Evolutionary conservation across 768 basidiomycete genomes (phyloP), one percentile per base, ranked within the genome.

Genomic region (Boletales sp.): DNA sequence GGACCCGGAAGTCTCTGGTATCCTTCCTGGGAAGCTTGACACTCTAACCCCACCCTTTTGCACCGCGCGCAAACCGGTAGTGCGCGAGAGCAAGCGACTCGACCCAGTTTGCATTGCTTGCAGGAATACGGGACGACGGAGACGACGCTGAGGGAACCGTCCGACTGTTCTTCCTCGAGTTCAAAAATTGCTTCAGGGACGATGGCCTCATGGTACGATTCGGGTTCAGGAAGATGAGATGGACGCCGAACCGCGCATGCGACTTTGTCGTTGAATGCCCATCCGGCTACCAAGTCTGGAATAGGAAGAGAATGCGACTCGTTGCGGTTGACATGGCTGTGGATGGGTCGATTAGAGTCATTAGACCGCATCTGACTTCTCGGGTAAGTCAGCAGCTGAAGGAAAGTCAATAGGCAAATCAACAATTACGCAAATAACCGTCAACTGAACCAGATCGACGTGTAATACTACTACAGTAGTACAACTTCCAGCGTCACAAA

Each of bases 1-100:
- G 65, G 65, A 35, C 46, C n/a, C 35, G 65, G 67, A 18, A 67
- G 57, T 31, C 15, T 54, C 32, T 65, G 56, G 21, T 62, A 67
- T 28, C 57, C 57, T 33, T 11, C 31, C 28, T 33, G 35, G 3
- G 13, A 0, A 4, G 14, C 28, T n/a, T 1, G 0, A 35, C 67
- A 69, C 10, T 1, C 7, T 7, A 2, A 2, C 5, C 25, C 52
- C 12, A 34, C 21, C 21, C 36, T 55, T 25, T n/a, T 36, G 44
- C 66, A 69, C 28, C 65, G 67, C 21, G 10, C 34, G 40, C 66
- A 67, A 34, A 47, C 38, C 4, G 67, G 66, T 33, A n/a, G 38
- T 3, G 32, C n/a, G 40, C 66, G 67, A 4, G 66, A 67, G 31
- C 66, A 69, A 9, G 57, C 41, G 12, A 61, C 49, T 12, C 14